Percentiles rank a stretch among this genome's conserved stretches.
These are phyloP conservation scores for Cicer yamashitae DNA, from an alignment of 306 rosid species.

Conservation along the genomic window DNA sequence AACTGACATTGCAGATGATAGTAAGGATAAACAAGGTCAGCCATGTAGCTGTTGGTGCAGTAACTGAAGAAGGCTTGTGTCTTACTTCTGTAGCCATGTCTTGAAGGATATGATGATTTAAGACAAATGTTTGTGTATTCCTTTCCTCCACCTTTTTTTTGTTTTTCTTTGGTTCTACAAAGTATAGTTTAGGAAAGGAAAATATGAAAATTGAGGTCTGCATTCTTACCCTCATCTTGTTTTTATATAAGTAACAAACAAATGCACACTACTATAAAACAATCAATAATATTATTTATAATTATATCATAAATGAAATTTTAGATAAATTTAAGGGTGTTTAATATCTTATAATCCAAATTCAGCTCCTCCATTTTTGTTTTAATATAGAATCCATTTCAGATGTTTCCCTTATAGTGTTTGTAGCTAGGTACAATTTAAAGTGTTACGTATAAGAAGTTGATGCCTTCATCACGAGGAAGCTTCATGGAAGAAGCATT, in stretches of 20 bases:
- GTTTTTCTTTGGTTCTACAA: not conserved
- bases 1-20: constrained; percentile 48
- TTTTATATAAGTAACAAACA: not conserved
- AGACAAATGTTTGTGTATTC: constrained; percentile 1
- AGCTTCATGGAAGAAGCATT: constrained; percentile 44
- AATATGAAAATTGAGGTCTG: not conserved
- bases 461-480: constrained; percentile 28
- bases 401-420: not conserved
- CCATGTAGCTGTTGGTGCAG: constrained; percentile 49
- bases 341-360: not conserved
- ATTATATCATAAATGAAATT: not conserved
- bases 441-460: not conserved
- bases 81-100: constrained; percentile 55
- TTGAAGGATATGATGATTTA: not conserved
- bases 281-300: no score
- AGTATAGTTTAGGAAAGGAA: not conserved
- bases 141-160: constrained; percentile 6
- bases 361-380: not conserved
- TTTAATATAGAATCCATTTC: not conserved
- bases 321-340: not conserved
- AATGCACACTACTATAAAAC: not conserved
- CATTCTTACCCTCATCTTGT: not conserved
- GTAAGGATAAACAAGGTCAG: constrained; percentile 48
- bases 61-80: constrained; percentile 36
- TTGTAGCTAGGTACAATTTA: not conserved